Percentiles rank a stretch among this genome's conserved stretches.
Conservation (phyloP, 352 stramenopile species). For the Phytophthora lateralis region DNA sequence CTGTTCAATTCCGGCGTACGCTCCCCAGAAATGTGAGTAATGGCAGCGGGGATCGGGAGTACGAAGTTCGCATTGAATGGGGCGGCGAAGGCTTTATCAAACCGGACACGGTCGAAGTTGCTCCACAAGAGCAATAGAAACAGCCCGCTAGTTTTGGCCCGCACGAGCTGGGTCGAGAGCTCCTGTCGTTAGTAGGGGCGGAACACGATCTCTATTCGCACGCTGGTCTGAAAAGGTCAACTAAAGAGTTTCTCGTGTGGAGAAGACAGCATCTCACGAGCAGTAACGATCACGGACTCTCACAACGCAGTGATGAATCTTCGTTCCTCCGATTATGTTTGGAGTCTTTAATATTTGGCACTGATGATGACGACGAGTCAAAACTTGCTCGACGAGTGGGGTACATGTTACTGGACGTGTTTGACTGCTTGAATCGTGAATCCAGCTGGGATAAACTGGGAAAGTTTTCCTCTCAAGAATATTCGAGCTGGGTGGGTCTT, state of each 20-base stretch:
- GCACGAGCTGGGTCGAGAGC: conserved; percentile 32
- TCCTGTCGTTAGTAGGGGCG: conserved; percentile 35
- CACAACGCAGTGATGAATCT: conserved; percentile 5
- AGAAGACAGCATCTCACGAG: conserved; percentile 7
- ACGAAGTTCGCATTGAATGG: conserved; percentile 48
- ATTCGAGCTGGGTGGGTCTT: conserved; percentile 25
- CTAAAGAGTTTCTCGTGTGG: conserved; percentile 36
- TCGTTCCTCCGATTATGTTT: conserved; percentile 28
- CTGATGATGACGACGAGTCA: conserved; percentile 16
- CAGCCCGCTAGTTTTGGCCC: conserved; percentile 29
- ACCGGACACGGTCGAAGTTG: conserved; percentile 38
- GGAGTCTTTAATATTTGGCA: conserved; percentile 19
- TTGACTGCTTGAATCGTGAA: conserved; percentile 30
- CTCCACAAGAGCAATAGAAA: conserved; percentile 20
- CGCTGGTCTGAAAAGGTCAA: conserved; percentile 47
- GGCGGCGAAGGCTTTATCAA: conserved; percentile 58
- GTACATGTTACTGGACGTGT: conserved; percentile 65
- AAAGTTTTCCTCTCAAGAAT: conserved; percentile 2
- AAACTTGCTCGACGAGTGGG: conserved; percentile 58
- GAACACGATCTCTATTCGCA: conserved; percentile 37
- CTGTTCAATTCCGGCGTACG: conserved; percentile 55
- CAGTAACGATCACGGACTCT: not conserved
- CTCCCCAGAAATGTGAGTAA: conserved; percentile 30
- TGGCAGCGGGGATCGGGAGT: conserved; percentile 46
- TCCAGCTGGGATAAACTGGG: not conserved